Percentiles rank a stretch among this genome's conserved stretches.
phyloP scores from a whole-genome alignment of 441 rosid species.

The Pelargonium hybrid region DNA sequence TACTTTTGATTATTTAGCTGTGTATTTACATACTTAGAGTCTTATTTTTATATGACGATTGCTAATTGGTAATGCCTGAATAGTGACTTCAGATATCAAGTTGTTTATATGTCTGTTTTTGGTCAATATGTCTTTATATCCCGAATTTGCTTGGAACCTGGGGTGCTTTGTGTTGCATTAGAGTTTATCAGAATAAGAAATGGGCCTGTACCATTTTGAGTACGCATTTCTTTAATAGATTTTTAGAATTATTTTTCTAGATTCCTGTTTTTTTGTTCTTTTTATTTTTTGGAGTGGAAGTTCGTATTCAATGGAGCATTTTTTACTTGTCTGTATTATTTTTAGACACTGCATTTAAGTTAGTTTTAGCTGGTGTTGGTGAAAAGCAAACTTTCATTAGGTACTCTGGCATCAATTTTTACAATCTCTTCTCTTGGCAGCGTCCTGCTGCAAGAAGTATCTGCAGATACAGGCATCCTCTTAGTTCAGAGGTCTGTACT shows the following conservation, averaged over 20 bases:
- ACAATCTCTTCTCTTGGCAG: slow-evolving; percentile 23
- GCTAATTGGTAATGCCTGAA: background rate
- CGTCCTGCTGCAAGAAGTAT: slow-evolving; percentile 30
- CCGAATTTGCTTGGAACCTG: no score
- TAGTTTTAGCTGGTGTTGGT: background rate
- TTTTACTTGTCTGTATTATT: background rate
- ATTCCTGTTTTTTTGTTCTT: no score
- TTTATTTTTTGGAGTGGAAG: background rate
- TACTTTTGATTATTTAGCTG: background rate
- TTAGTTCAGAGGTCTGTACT: slow-evolving; percentile 44
- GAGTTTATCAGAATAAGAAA: no score
- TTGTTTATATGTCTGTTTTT: background rate
- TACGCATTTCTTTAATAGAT: no score
- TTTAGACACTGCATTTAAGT: background rate
- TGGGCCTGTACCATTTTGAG: no score
- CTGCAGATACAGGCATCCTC: slow-evolving; percentile 31
- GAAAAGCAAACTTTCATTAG: background rate
- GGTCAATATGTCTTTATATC: background rate
- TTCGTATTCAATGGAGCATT: background rate
- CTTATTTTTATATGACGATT: background rate
- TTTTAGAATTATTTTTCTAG: no score
- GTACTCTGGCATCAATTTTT: background rate
- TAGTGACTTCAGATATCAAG: background rate
- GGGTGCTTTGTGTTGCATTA: no score
- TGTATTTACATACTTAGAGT: background rate